phyloP scores from a whole-genome alignment of 768 basidiomycete genomes.

The Rubroboletus pulcherrimus region DNA sequence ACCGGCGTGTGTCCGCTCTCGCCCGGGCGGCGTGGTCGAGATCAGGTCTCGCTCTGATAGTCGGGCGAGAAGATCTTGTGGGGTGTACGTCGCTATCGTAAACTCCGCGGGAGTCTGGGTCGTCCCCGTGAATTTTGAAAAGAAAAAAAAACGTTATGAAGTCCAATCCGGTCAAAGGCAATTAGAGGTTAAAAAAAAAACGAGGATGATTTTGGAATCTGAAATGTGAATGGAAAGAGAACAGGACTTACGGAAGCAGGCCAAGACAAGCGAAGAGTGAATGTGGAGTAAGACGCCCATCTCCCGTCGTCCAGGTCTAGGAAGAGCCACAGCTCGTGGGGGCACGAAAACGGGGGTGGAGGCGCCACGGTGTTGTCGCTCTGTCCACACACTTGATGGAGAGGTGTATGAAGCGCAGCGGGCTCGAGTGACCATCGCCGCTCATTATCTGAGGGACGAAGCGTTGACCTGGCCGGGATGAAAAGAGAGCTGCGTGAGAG shows the following conservation, averaged over 20 bases:
- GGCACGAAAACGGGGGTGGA: conserved; percentile 25
- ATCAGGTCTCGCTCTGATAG: conserved; percentile 1
- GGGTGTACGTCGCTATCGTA: conserved; percentile 36
- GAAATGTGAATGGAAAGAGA: background rate
- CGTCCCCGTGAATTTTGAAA: background rate
- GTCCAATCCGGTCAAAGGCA: background rate
- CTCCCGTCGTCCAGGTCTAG: conserved; percentile 41
- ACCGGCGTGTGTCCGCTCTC: conserved; percentile 1
- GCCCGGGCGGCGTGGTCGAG: background rate
- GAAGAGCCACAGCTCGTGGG: conserved; percentile 46
- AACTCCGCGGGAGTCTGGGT: conserved; percentile 42
- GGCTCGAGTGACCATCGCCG: conserved; percentile 38
- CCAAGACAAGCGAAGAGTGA: conserved; percentile 54
- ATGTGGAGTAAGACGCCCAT: conserved; percentile 42
- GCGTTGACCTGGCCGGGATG: conserved; percentile 36
- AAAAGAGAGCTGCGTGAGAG: background rate
- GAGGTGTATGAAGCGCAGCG: conserved; percentile 38
- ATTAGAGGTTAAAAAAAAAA: background rate
- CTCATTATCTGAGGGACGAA: conserved; percentile 33
- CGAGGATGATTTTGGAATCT: background rate
- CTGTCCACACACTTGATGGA: conserved; percentile 36
- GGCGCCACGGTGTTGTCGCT: conserved; percentile 1
- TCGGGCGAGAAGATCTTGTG: conserved; percentile 27
- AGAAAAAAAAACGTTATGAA: too few relatives aligned
- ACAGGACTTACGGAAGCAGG: conserved; percentile 46